phyloP scores from a whole-genome alignment of 306 rosid genomes.

The Cucumis melo region DNA sequence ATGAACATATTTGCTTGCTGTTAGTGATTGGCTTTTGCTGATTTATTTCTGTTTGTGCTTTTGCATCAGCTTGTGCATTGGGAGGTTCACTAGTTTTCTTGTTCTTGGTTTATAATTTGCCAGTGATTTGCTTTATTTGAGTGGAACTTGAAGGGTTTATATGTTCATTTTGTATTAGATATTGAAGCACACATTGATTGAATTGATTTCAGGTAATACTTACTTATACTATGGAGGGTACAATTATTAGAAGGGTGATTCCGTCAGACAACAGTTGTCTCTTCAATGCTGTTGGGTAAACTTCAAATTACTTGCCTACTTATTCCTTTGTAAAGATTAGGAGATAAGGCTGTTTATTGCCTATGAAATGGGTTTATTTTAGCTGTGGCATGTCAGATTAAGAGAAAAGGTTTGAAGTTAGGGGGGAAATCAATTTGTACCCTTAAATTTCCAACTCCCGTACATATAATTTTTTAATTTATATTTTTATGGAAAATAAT shows the following conservation, averaged over 20 bases:
- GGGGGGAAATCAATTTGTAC: not conserved
- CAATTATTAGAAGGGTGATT: constrained; percentile 61
- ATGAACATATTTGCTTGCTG: not conserved
- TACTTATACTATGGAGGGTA: constrained; percentile 50
- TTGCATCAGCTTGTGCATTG: not conserved
- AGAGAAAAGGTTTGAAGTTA: not conserved
- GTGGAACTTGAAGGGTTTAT: not conserved
- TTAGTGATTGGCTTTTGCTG: not conserved
- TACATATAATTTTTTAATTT: too few relatives aligned
- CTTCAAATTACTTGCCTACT: not conserved
- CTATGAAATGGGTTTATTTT: not conserved
- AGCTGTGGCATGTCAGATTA: not conserved
- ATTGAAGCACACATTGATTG: not conserved
- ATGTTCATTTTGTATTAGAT: not conserved
- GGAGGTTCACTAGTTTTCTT: not conserved
- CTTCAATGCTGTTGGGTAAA: constrained; percentile 93
- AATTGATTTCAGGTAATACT: constrained; percentile 23
- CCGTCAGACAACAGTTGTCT: constrained; percentile 90
- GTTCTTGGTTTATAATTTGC: not conserved
- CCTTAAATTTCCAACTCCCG: not conserved
- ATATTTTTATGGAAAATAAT: too few relatives aligned
- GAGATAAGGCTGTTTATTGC: not conserved
- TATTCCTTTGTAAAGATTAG: not conserved
- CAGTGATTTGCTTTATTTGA: not conserved
- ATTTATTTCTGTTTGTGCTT: not conserved